Evolutionary conservation across 257 asterid genomes (phyloP), one percentile per base, ranked within the genome.

Genomic region (Voacanga thouarsii): DNA sequence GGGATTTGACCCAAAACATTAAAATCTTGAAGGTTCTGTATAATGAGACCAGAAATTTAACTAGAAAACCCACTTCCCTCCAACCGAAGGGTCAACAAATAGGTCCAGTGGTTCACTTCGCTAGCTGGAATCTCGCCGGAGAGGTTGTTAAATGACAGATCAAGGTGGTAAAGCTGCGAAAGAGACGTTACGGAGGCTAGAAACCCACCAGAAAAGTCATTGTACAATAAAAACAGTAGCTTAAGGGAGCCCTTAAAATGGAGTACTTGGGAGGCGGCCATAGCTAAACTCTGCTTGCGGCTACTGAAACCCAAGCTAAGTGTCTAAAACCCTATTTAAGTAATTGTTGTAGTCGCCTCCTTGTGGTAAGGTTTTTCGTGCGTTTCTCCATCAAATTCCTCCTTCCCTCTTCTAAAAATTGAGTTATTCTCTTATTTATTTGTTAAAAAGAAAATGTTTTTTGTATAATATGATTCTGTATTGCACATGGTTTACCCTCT

Each of bases 1-100:
- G 98, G 98, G 64, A 91, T 88, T 67, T 79, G 83, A 74, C 15
- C 98, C 88, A 2, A 93, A 37, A 91, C 92, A 16, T 95, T 95
- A 68, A 95, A 93, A 53, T 93, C 97, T 80, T 88, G 94, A 59
- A 95, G 82, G 63, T 81, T 88, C 0, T 85, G 88, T 19, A 90
- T 37, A 12, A 66, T 37, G 47, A 93, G 70, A 23, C 80, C 88
- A 70, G 89, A 79, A 76, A 94, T 83, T 19, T 80, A 74, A 41
- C 97, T 96, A 49, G 89, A 74, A 23, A 92, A 88, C 77, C 75
- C 79, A 80, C 92, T 94, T 53, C 51, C 89, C 45, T 94, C 99
- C 4, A 94, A 81, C 45, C 89, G 77, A 57, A 94, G 78, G 50
- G 99, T 94, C 33, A 94, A 77, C 80, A 94, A 71, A 65, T 82